These are phyloP conservation scores for Triticum turgidum DNA, from an alignment of 176 grass and related monocot species.

Conservation along the genomic window DNA sequence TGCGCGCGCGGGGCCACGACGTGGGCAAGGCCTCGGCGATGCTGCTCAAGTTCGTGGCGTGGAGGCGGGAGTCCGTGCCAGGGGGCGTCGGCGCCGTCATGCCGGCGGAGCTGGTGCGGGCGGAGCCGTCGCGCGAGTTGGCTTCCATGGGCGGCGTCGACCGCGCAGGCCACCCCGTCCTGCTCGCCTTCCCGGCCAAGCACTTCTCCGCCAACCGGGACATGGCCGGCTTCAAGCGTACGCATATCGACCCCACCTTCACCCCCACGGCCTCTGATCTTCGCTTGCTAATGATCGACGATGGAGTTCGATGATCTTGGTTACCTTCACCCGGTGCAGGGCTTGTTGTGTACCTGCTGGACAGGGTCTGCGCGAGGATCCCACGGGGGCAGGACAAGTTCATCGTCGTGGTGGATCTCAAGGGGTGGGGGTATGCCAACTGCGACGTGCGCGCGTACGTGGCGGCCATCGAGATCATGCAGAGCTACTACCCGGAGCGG, in stretches of 20 bases:
- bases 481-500: constrained; percentile 78
- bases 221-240: constrained; percentile 73
- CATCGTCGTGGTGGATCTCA: constrained; percentile 56
- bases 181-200: constrained; percentile 40
- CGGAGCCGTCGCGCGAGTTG: constrained; percentile 53
- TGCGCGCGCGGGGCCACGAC: constrained; percentile 65
- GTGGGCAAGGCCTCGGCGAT: constrained; percentile 60
- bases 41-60: constrained; percentile 64
- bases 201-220: constrained; percentile 62
- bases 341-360: constrained; percentile 47
- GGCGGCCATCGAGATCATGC: constrained; percentile 64
- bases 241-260: not conserved
- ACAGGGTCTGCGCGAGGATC: constrained; percentile 61
- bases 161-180: constrained; percentile 53
- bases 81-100: constrained; percentile 45
- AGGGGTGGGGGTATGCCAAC: constrained; percentile 77
- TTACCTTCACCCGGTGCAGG: constrained; percentile 30
- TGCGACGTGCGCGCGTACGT: constrained; percentile 54
- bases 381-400: constrained; percentile 66
- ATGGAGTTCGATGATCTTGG: not conserved
- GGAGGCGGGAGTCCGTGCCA: constrained; percentile 58
- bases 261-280: not conserved
- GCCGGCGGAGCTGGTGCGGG: constrained; percentile 36
- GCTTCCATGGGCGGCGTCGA: constrained; percentile 55
- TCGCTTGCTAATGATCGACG: not conserved